phyloP scores from a whole-genome alignment of 2,329 filamentous ascomycete species.

The Blumeria graminis region DNA sequence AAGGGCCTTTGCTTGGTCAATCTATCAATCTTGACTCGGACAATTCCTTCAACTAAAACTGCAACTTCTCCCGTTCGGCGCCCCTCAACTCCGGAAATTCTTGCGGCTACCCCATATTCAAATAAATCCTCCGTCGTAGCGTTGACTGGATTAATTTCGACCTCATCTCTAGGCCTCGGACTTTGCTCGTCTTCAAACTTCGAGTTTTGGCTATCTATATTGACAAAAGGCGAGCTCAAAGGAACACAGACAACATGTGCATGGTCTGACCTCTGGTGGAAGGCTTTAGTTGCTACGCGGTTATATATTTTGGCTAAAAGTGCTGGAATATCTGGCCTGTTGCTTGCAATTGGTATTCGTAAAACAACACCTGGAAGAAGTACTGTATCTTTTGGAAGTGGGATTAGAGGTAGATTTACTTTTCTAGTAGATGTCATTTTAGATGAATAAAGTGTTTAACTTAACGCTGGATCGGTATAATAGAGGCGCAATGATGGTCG shows the following conservation, averaged over 20 bases:
- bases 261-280: conserved; percentile 34
- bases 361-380: conserved; percentile 69
- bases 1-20: conserved; percentile 58
- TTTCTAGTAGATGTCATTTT: conserved; percentile 9
- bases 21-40: conserved; percentile 51
- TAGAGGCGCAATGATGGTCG: no score
- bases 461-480: no score
- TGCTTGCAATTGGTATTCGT: conserved; percentile 54
- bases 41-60: conserved; percentile 64
- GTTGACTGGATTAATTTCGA: conserved; percentile 30
- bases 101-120: conserved; percentile 57
- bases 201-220: conserved; percentile 48
- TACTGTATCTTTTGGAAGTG: conserved; percentile 55
- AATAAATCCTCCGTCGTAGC: conserved; percentile 53
- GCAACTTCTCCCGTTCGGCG: conserved; percentile 53
- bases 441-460: no score
- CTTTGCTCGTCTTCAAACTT: conserved; percentile 34
- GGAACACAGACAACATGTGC: conserved; percentile 77
- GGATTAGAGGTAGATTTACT: conserved; percentile 44
- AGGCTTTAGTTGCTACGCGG: conserved; percentile 42
- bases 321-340: conserved; percentile 69
- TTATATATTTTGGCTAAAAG: conserved; percentile 71
- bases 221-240: conserved; percentile 40
- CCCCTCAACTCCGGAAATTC: conserved; percentile 56
- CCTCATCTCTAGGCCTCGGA: conserved; percentile 8